Base-by-base conservation (phyloP, 352 stramenopile species). In the Pythium brachiatum region DNA sequence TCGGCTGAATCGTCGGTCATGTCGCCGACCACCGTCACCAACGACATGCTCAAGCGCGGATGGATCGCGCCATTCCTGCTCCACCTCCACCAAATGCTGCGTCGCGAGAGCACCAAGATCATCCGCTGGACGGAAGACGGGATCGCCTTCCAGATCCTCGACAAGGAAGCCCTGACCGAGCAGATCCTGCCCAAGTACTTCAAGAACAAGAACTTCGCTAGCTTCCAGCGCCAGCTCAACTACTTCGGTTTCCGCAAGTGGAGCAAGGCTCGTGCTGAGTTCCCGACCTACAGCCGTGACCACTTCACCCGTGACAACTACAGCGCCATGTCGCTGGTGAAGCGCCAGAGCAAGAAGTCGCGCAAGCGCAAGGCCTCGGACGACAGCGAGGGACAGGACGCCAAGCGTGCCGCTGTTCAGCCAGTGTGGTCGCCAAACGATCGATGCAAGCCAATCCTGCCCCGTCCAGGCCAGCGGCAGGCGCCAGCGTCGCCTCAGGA, bases 161-260 rank as follows among this genome's bases (percentile, higher is more conserved):
- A 96, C 76, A 93, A 92, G 71, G 72, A 81, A 9, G 75, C 77
- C 26, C 79, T 98, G 50, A 94, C 96, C 56, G 69, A 88, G 23
- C 80, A 95, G 70, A 83, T 98, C 36, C 73, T 98, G 23, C 92
- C 94, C 16, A 88, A 90, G 59, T 98, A 98, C 75, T 98, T 98
- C 61, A 97, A 97, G 74, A 96, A 98, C 78, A 92, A 94, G 66
- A 97, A 94, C 70, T 98, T 98, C 74, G 93, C 94, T n/a, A 98
- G 91, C 56, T 96, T 98, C 61, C 89, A 97, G 68, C 88, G 94
- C 21, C 92, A 98, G 70, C 83, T 98, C 53, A 97, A 97, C 79
- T 98, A 98, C 77, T 98, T 98, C 74, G 84, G 78, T 54, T 98
- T 98, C 75, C 83, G 86, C 63, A 96, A 96, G 68, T 93, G 83